Base-by-base conservation (phyloP, 768 basidiomycete species). In the Leucosporidium yakuticum region DNA sequence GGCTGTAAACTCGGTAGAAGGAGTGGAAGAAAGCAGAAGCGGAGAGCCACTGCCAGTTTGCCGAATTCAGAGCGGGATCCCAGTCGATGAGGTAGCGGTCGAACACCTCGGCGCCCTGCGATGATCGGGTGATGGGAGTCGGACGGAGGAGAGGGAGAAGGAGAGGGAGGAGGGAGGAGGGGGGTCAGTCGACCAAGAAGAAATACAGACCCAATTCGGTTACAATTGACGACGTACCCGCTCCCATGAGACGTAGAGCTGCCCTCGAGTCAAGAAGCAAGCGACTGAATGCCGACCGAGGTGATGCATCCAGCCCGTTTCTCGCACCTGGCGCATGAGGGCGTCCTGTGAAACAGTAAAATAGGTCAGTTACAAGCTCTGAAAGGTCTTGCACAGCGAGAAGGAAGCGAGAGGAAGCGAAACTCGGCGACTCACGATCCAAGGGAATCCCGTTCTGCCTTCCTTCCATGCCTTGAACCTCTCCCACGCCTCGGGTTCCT, bases 281-380 rank as follows among this genome's bases (percentile, higher is more conserved):
- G 80, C 80, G 14, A 79, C 79, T 6, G 74, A 75, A 64, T 78
- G 78, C 31, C 78, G 69, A 17, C 77, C 78, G 19, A 80, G 76
- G 64, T 80, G 80, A 69, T 80, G 80, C 44, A 80, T 79, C 80
- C 80, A 80, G 8, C 80, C 80, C 65, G 79, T 76, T 29, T 67
- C 8, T 51, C 76, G 75, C 6, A 80, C 65, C 65, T 79, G 78
- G 39, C 79, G 65, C 79, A 80, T 80, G 57, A 77, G 75, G 7
- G 77, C 78, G 64, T 78, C 78, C 36, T 78, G 77, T 76, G 76
- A 77, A 9, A 2, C n/a, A 15, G 39, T 8, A 15, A 44, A 2
- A 15, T 3, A 44, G 11, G 14, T 36, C 34, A 36, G 34, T 36
- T 36, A 12, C 5, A 36, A 12, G 6, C 34, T 12, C 5, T 5